phyloP scores from a whole-genome alignment of 2,329 filamentous ascomycete species.

The Trichoderma polysporum region DNA sequence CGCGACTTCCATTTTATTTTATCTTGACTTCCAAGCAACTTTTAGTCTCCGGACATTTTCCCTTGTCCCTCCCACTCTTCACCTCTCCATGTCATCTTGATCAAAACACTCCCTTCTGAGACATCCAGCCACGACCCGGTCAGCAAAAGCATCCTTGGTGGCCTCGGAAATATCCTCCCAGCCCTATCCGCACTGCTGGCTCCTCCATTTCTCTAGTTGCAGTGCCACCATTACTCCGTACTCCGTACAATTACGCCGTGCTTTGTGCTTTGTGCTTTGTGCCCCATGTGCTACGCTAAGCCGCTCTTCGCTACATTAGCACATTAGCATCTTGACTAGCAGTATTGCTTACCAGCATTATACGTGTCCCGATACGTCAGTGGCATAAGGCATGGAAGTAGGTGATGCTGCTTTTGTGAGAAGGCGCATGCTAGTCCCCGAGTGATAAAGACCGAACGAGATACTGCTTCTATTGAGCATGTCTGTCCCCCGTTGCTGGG shows the following conservation, averaged over 20 bases:
- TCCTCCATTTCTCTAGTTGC: neutral
- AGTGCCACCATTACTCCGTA: neutral
- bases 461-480: neutral
- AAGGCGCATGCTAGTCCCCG: neutral
- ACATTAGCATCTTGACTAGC: neutral
- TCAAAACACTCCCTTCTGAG: neutral
- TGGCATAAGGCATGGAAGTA: neutral
- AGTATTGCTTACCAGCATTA: neutral
- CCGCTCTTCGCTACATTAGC: neutral
- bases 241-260: neutral
- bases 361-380: neutral
- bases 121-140: neutral
- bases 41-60: neutral
- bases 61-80: neutral
- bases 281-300: neutral
- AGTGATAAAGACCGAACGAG: neutral
- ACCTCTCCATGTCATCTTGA: neutral
- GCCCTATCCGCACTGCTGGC: slow-evolving; percentile 12
- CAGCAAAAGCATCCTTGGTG: neutral
- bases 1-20: neutral
- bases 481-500: neutral
- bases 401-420: neutral
- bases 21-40: neutral
- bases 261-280: neutral
- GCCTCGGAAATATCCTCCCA: neutral